A percentile compares a stretch with the other conserved stretches of the same genome.
These are phyloP conservation scores for Lactuca sativa DNA, from an alignment of 129 eudicot genomes.

Conservation along the genomic window DNA sequence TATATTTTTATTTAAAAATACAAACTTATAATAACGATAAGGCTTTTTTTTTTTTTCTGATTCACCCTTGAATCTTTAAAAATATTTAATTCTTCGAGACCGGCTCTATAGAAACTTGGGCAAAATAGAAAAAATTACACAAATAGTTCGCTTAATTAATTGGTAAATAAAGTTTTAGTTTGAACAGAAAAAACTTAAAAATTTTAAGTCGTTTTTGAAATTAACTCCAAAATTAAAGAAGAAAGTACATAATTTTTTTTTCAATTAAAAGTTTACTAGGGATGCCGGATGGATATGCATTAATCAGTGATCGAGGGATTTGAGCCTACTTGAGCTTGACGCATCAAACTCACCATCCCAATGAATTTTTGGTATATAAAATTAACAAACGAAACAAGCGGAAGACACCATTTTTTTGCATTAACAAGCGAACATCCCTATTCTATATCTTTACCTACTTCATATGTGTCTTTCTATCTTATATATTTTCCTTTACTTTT, in stretches of 20 bases:
- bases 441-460: slow-evolving; percentile 24
- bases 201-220: too few species aligned
- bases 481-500: neutral
- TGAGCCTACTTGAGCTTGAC: slow-evolving; percentile 40
- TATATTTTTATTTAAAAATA: too few species aligned
- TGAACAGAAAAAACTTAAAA: too few species aligned
- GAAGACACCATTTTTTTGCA: slow-evolving; percentile 41
- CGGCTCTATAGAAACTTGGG: too few species aligned
- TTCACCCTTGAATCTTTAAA: too few species aligned
- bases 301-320: neutral
- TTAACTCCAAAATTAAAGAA: neutral
- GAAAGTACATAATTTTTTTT: slow-evolving; percentile 1
- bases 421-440: slow-evolving; percentile 70
- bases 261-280: neutral
- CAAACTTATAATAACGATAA: too few species aligned
- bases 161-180: too few species aligned
- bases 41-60: too few species aligned
- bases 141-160: too few species aligned
- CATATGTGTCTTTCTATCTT: neutral
- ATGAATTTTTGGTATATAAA: slow-evolving; percentile 18
- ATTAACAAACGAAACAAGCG: slow-evolving; percentile 4
- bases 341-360: slow-evolving; percentile 50
- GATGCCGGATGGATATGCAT: neutral
- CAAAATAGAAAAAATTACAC: too few species aligned
- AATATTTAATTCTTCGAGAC: too few species aligned